Base-by-base conservation (phyloP, 192 early-diverging fungal species). In the Backusella tuberculispora region DNA sequence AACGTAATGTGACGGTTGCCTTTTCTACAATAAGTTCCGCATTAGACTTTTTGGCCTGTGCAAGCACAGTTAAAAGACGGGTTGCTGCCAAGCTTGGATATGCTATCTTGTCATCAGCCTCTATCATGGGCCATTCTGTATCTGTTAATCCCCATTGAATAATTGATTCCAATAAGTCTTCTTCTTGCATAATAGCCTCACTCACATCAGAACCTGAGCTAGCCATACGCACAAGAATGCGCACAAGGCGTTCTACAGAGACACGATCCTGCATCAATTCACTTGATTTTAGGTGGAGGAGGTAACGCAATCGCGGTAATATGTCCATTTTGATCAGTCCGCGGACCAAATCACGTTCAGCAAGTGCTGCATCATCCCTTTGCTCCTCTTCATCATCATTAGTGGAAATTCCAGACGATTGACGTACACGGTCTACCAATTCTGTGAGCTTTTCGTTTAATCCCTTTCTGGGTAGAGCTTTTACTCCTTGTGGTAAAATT, bases 321-420 rank as follows among this genome's bases (percentile, higher is more conserved):
- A 93, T 78, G 69, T 89, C 82, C 82, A 90, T 92, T n/a, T 76
- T 69, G 9, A 93, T 63, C n/a, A 93, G 68, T 21, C 88, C 92
- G 19, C 79, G 75, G 1, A 91, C 75, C 0, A 88, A 75, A 74
- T 93, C 90, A 40, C 76, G 79, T 34, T 83, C 74, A 5, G 80
- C 87, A 41, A 92, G 63, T 24, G 76, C 74, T 7, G 80, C 84
- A 73, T 90, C 85, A 29, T 69, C 50, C 5, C 69, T 38, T 26
- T 83, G 73, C 15, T 85, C 85, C 37, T 83, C 82, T 8, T 79
- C 80, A 10, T 67, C 46, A 34, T 69, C 69, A 34, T 75, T 68
- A 14, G 45, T 46, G 14, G 45, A 46, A 17, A 29, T 10, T 6
- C 68, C 68, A 0, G 68, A 69, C 4, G 9, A 26, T 34, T 26